Evolutionary conservation across 2,329 filamentous ascomycete genomes (phyloP).

Genomic region (Aspergillus latus): DNA sequence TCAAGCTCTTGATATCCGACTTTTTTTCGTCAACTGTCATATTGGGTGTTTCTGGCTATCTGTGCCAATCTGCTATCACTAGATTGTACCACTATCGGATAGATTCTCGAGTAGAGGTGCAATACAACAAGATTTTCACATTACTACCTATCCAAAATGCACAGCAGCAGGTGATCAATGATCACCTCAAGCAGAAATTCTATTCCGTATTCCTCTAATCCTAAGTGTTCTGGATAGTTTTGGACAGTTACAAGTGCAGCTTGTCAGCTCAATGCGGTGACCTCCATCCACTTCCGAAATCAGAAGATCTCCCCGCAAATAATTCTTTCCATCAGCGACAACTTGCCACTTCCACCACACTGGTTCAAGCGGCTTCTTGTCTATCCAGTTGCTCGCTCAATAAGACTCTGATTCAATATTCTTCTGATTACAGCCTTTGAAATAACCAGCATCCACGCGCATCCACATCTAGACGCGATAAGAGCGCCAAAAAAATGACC

Average conservation of each 20-base stretch:
- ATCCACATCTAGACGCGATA: not conserved
- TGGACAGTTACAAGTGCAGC: too few species aligned
- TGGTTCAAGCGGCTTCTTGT: not conserved
- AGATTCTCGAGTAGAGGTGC: conserved; percentile 8
- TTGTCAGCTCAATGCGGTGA: too few species aligned
- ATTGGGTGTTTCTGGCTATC: conserved; percentile 1
- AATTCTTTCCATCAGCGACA: not conserved
- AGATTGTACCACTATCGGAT: conserved; percentile 13
- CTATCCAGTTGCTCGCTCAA: not conserved
- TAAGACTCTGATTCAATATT: too few species aligned
- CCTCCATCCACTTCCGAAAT: not conserved
- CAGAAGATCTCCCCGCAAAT: not conserved
- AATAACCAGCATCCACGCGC: too few species aligned
- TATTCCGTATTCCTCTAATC: too few species aligned
- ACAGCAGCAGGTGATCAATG: too few species aligned
- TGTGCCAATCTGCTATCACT: not conserved
- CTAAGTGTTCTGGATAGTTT: too few species aligned
- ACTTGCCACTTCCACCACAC: not conserved
- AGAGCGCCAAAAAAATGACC: conserved; percentile 15
- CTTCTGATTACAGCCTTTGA: too few species aligned
- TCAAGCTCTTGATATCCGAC: conserved; percentile 17
- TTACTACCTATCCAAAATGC: not conserved
- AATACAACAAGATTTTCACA: conserved; percentile 1
- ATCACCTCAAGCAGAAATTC: too few species aligned
- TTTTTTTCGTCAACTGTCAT: not conserved